Evolutionary conservation across 164 flowering plant species (phyloP), one percentile per base, ranked within the genome.

Genomic region (Aristolochia contorta): DNA sequence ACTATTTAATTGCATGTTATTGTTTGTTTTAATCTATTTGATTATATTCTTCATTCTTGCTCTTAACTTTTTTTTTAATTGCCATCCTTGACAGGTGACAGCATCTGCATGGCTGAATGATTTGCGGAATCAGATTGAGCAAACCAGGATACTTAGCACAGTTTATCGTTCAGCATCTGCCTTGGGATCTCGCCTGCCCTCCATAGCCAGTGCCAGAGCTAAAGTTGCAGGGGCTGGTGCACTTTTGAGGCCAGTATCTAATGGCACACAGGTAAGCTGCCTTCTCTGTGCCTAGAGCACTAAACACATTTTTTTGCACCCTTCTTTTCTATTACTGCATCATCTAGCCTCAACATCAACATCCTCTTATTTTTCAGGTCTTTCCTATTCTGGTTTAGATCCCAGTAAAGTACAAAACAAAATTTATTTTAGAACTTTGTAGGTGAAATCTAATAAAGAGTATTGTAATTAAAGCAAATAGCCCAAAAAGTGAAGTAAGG

Each of bases 41-140:
- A 56, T 12, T 16, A 24, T 56, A 16, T 18, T 16, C 12, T 30
- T 30, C n/a, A 32, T 16, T 15, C 32, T 5, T 45, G 1, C 20
- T 56, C 2, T n/a, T 12, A 18, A 15, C 32, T 30, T 7, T 56
- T 7, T 56, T 30, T 4, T 13, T 56, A 8, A 5, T 27, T 27
- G 30, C 32, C 16, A 27, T 32, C 53, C 30, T 41, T 47, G 67
- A 57, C 71, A 93, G 98, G 98, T 93, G 57, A 90, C 94, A 20
- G 92, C 98, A 57, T 93, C 98, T 65, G 97, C 96, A 18, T 93
- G 98, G 98, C 72, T 93, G 59, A 93, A 87, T 77, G 98, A 93
- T 72, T 68, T 93, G 67, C 79, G 92, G 67, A 80, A 83, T 75
- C 97, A 87, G 75, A 93, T 93, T 64, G 96, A 93, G 71, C 91